Conservation (phyloP, 306 rosid species). For the Acacia acuminata region DNA sequence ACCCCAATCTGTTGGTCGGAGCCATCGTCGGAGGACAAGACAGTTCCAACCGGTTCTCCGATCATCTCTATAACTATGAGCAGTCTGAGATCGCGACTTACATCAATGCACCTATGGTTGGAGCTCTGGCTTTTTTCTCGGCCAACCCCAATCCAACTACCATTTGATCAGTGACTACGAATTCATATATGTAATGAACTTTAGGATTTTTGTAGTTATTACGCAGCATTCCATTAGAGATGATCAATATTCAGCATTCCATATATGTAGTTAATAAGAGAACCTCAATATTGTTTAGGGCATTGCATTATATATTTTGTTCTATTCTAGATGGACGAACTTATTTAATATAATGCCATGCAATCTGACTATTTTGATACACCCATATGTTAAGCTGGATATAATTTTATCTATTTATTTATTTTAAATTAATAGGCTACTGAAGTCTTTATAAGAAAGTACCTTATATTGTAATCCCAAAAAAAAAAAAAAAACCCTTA, state of each 20-base stretch:
- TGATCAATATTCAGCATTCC: no score
- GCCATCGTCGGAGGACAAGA: slow-evolving; percentile 94
- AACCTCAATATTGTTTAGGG: no score
- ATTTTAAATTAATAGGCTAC: no score
- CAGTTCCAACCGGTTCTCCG: slow-evolving; percentile 56
- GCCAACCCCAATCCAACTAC: background rate
- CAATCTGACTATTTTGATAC: no score
- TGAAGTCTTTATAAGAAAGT: no score
- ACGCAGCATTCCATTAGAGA: background rate
- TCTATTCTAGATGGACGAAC: no score
- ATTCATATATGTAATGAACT: background rate
- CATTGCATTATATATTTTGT: no score
- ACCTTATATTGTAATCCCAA: no score
- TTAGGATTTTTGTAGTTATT: background rate
- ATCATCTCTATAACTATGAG: slow-evolving; percentile 71
- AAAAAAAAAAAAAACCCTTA: no score
- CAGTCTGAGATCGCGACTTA: slow-evolving; percentile 90
- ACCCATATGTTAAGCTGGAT: no score
- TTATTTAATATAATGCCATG: no score
- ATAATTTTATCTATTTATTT: no score
- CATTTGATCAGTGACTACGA: background rate
- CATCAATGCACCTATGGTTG: slow-evolving; percentile 84
- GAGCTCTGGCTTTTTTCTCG: slow-evolving; percentile 69
- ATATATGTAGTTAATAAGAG: background rate
- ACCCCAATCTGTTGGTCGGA: slow-evolving; percentile 76